These are phyloP conservation scores for Podaxis mareebaensis DNA, from an alignment of 768 basidiomycete genomes.

Conservation along the genomic window DNA sequence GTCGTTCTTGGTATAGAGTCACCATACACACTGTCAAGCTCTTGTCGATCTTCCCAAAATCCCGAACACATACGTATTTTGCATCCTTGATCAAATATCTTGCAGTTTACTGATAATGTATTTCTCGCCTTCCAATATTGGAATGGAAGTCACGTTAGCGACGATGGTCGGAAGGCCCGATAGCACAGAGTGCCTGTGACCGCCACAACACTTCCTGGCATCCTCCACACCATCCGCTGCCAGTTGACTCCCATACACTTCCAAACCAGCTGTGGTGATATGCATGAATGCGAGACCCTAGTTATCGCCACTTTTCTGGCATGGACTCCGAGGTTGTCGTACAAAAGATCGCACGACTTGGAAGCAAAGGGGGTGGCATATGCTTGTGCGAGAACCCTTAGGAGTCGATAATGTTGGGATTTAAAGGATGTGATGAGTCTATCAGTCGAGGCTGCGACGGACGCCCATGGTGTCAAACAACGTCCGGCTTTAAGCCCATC, in stretches of 20 bases:
- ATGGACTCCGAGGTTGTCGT: conserved; percentile 14
- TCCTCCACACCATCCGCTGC: conserved; percentile 27
- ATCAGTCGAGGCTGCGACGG: conserved; percentile 11
- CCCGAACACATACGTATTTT: not conserved
- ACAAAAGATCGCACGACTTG: conserved; percentile 16
- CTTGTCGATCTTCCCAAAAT: not conserved
- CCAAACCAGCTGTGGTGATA: conserved; percentile 22
- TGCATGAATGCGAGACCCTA: conserved; percentile 20
- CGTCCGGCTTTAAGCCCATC: no score
- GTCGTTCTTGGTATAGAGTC: conserved; percentile 7
- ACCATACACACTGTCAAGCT: not conserved
- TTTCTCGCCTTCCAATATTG: conserved; percentile 28
- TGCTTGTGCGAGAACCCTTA: conserved; percentile 20
- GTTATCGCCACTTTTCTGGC: conserved; percentile 16
- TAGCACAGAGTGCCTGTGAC: conserved; percentile 25
- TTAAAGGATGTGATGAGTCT: conserved; percentile 23
- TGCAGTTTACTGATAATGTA: conserved; percentile 28
- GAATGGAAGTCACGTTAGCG: conserved; percentile 19
- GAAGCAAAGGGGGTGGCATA: conserved; percentile 23
- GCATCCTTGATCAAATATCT: conserved; percentile 26
- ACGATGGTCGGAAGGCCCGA: conserved; percentile 25
- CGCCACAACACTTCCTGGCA: conserved; percentile 27
- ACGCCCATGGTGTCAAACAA: no score
- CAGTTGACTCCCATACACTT: conserved; percentile 24
- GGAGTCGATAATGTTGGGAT: conserved; percentile 25